Evolutionary conservation across 176 grass and related monocot species (phyloP), one percentile per base, ranked within the genome.

Genomic region (Phyllostachys edulis): DNA sequence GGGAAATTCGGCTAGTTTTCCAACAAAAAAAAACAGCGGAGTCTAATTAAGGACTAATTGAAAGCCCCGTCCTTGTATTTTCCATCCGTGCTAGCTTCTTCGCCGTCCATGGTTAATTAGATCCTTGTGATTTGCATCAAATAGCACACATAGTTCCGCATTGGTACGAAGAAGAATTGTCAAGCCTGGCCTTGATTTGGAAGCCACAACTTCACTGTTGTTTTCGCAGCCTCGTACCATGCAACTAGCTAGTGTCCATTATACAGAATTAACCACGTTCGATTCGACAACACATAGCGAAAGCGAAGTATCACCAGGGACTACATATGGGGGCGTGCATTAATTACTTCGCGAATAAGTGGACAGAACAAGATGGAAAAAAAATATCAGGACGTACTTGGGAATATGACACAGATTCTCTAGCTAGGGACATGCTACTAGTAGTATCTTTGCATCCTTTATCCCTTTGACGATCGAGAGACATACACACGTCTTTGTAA

Each of bases 221-320:
- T 47, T 47, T 4, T 26, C 44, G 2, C 23, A 50, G 45, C 45
- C 23, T 18, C 0, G 24, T 34, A 32, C 70, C 45, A 18, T 32
- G 15, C 70, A 29, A 14, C 2, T 46, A 46, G 45, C 45, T 46
- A 46, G 41, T 7, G 13, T 10, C 69, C 24, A 29, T 6, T 18
- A 44, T 16, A 9, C 3, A 24, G 7, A 78, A 64, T 21, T 64
- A 56, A 80, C 26, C 45, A 16, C 12, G 61, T 36, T 37, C 38
- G 26, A 80, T 15, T 51, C 77, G 44, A 67, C 62, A 80, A 51
- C 62, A 52, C 77, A 52, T 16, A 67, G 17, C 11, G 62, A 67
- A 37, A 50, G 77, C 62, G 62, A 64, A 50, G 17, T 67, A 51
- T 67, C 45, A 34, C 17, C 61, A n/a, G 16, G 60, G 60, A 47